These are phyloP conservation scores for Gloeostereum incarnatum DNA, from an alignment of 768 basidiomycete species.

Conservation along the genomic window DNA sequence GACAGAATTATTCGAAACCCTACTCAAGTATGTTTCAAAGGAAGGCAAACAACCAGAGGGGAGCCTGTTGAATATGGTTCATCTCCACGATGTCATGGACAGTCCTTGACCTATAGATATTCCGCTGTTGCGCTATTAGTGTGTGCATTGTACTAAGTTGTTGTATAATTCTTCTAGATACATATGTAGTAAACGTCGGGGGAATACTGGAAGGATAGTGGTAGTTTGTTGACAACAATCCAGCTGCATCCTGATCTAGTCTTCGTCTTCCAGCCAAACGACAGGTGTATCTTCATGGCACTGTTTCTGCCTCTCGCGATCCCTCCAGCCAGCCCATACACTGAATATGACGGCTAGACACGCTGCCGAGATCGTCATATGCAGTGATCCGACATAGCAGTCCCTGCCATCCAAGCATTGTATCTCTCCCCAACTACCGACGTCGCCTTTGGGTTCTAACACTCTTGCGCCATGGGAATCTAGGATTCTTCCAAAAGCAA, in stretches of 20 bases:
- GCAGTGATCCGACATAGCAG: constrained; percentile 53
- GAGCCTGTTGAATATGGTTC: constrained; percentile 55
- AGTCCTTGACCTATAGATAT: no score
- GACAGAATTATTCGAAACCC: constrained; percentile 57
- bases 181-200: not conserved
- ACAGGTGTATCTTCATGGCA: no score
- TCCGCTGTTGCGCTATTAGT: no score
- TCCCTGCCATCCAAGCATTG: constrained; percentile 47
- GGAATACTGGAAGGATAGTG: not conserved
- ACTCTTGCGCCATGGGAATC: constrained; percentile 79
- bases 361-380: constrained; percentile 41
- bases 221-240: no score
- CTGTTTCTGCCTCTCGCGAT: constrained; percentile 15
- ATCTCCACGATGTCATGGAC: no score
- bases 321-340: constrained; percentile 42
- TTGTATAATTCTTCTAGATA: not conserved
- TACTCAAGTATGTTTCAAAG: constrained; percentile 55
- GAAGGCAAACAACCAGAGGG: constrained; percentile 59
- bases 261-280: no score
- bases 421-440: not conserved
- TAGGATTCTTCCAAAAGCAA: constrained; percentile 73
- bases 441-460: constrained; percentile 10
- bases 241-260: no score
- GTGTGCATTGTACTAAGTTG: no score
- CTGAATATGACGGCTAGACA: constrained; percentile 34